Evolutionary conservation across 352 stramenopile genomes (phyloP), one percentile per base, ranked within the genome.

Genomic region (Aphanomyces astaci): DNA sequence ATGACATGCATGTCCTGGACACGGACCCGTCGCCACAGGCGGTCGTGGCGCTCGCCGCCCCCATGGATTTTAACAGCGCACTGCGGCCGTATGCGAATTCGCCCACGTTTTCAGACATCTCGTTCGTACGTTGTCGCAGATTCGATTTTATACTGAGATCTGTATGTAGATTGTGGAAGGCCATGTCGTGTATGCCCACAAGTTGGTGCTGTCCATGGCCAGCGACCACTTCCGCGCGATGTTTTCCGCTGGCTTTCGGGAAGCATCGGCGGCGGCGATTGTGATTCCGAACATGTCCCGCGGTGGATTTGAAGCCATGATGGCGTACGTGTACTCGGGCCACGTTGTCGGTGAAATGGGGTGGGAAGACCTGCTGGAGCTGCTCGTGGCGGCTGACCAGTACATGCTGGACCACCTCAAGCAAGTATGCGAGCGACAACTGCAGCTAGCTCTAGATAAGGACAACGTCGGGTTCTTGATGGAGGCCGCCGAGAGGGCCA

Each of bases 321-420:
- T 98, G 64, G 81, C 97, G 75, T 98, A 98, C 71, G 80, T 98
- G 28, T 98, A 98, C 73, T 97, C 93, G 0, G 92, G 95, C 22
- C 51, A 80, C 39, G 40, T 77, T 5, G 62, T 78, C 28, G 63
- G 59, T 9, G 30, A n/a, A 19, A 32, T 22, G 22, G 15, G 13
- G 13, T 39, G 15, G 48, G 53, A 15, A 4, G 63, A 63, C 45
- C 52, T 30, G 19, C 72, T 77, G 57, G 88, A 98, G 45, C 78
- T 98, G 11, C 75, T 98, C 10, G 86, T 97, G 48, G 78, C 97
- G 17, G 88, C 93, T 4, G 94, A 98, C 74, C 88, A 97, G 76
- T 98, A 98, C 78, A 98, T 98, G 80, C 78, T 98, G 25, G 94
- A 98, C 72, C 88, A 98, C 74, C 75, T 98, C 17, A 98, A 98